Conservation (phyloP, 495 filamentous ascomycete genomes). For the Tuber magnatum region DNA sequence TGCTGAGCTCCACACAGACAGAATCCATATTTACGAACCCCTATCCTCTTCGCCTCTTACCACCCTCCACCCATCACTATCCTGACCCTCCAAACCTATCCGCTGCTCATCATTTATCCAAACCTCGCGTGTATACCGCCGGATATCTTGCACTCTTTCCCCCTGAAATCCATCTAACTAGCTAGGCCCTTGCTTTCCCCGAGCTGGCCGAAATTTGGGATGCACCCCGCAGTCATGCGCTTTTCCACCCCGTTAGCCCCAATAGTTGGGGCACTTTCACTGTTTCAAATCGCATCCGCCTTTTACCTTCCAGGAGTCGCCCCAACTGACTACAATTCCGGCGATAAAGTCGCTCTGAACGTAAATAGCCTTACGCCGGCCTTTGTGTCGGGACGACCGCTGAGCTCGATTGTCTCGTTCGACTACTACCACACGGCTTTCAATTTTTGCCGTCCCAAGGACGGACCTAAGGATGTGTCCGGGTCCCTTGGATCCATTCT, state of each 20-base stretch:
- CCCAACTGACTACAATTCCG: conserved; percentile 76
- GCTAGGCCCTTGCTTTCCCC: background rate
- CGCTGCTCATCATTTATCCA: background rate
- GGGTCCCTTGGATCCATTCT: conserved; percentile 93
- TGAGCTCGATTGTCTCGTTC: conserved; percentile 84
- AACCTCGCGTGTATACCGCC: background rate
- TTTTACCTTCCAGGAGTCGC: conserved; percentile 97
- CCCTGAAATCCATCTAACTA: background rate
- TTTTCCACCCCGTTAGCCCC: conserved; percentile 20
- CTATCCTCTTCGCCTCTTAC: background rate
- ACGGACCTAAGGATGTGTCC: conserved; percentile 63
- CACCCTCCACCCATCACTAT: background rate
- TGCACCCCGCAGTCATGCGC: conserved; percentile 24
- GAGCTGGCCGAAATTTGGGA: background rate
- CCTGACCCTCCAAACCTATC: background rate
- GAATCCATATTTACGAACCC: background rate
- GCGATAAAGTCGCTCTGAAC: conserved; percentile 72
- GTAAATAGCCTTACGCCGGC: conserved; percentile 89
- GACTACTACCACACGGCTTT: conserved; percentile 90
- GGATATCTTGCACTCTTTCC: background rate
- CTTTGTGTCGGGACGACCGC: conserved; percentile 16
- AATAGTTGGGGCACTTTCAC: conserved; percentile 30
- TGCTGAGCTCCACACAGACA: background rate
- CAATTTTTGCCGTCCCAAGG: conserved; percentile 74
- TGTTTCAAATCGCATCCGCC: conserved; percentile 55